Base-by-base conservation (phyloP, 805 yeast genomes). In the Spathaspora passalidarum region DNA sequence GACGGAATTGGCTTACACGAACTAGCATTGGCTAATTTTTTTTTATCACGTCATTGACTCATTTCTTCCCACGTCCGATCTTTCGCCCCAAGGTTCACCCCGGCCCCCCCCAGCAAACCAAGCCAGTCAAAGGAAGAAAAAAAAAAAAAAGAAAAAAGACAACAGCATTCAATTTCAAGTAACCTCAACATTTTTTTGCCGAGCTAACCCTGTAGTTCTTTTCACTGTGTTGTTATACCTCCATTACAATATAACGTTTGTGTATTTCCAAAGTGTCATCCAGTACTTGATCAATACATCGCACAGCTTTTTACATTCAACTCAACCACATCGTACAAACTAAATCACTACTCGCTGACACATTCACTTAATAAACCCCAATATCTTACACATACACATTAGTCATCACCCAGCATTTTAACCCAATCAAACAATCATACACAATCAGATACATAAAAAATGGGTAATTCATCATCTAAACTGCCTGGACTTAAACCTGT, bases 381-480 rank as follows among this genome's bases (percentile, higher is more conserved):
- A n/a, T n/a, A n/a, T n/a, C n/a, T n/a, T 25, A 25, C 29, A 25
- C 29, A 26, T 11, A 26, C 32, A 29, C 17, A 29, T 29, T 29
- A n/a, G n/a, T n/a, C n/a, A n/a, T n/a, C n/a, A 29, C 13, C 16
- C 3, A 14, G 4, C 34, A 10, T 10, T 29, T 8, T 4, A 29
- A n/a, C 14, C 10, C 13, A 11, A 26, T 11, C 34, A 13, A n/a
- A 29, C 32, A 10, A 6, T 7, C 7, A 29, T 17, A 29, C 16
- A 29, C 4, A 9, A 29, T 29, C 16, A 29, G n/a, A n/a, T n/a
- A n/a, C n/a, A n/a, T n/a, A n/a, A n/a, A n/a, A n/a, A n/a, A n/a
- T 79, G 82, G 84, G 82, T 53, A 79, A 79, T 57, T 65, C 75
- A 26, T 65, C 75, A 41, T 77, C 82, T 17, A 78, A 75, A 57